Percentiles rank a stretch among this genome's conserved stretches.
Evolutionary conservation across 2,329 filamentous ascomycete genomes (phyloP).

Genomic region (Fusarium neocosmosporiellum): DNA sequence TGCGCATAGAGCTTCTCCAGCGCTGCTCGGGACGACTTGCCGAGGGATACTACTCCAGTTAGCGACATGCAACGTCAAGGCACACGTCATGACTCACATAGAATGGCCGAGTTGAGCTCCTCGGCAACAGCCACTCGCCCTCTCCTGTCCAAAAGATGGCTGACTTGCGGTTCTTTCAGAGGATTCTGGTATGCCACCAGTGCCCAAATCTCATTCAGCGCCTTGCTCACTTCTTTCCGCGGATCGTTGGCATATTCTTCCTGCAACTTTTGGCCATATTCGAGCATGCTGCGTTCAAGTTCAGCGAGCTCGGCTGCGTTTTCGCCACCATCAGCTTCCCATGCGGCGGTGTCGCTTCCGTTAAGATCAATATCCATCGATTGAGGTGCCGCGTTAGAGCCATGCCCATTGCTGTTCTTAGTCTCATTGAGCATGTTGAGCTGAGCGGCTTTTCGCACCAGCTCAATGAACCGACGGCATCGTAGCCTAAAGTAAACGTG

Average conservation of each 20-base stretch:
- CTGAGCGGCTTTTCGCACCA: constrained; percentile 82
- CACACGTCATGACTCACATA: constrained; percentile 69
- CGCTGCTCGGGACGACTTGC: constrained; percentile 87
- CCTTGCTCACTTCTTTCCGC: constrained; percentile 75
- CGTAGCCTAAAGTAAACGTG: constrained; percentile 88
- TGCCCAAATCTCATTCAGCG: constrained; percentile 86
- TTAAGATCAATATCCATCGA: constrained; percentile 69
- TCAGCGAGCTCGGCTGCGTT: constrained; percentile 50
- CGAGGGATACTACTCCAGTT: constrained; percentile 76
- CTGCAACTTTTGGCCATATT: constrained; percentile 83
- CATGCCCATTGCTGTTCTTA: constrained; percentile 58
- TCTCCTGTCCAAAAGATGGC: constrained; percentile 79
- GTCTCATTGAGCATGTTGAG: constrained; percentile 61
- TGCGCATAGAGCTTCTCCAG: constrained; percentile 88
- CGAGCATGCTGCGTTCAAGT: constrained; percentile 76
- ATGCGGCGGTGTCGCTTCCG: constrained; percentile 52
- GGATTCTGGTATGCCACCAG: constrained; percentile 89
- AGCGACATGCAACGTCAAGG: constrained; percentile 12
- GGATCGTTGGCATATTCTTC: constrained; percentile 80
- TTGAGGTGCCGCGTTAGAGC: constrained; percentile 52
- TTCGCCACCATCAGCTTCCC: constrained; percentile 62
- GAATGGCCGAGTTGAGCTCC: constrained; percentile 91
- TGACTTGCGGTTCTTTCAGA: constrained; percentile 77
- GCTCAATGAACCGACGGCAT: constrained; percentile 94
- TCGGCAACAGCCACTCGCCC: constrained; percentile 86